Evolutionary conservation across 2,329 filamentous ascomycete species (phyloP).

Genomic region (Penicillium occitanis): DNA sequence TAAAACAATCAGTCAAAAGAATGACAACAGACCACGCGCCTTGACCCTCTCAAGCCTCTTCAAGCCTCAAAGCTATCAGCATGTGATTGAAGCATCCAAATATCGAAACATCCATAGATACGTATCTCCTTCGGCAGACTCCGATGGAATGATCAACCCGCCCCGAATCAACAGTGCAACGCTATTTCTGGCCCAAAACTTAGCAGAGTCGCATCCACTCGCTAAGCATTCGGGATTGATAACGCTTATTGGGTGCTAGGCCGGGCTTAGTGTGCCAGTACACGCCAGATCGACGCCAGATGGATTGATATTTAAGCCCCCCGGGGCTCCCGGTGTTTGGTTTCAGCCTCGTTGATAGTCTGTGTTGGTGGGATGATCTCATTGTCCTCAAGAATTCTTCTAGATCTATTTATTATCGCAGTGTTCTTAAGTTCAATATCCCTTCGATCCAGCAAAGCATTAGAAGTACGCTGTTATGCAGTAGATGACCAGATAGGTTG

Average conservation of each 20-base stretch:
- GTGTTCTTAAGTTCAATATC: too few relatives aligned
- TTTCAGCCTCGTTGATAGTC: background rate
- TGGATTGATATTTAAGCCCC: background rate
- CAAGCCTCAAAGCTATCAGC: background rate
- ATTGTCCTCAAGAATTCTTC: background rate
- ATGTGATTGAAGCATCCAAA: background rate
- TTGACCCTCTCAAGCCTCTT: background rate
- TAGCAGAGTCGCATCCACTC: conserved; percentile 6
- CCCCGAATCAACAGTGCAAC: conserved; percentile 1
- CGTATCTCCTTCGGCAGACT: background rate
- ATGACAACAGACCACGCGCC: background rate
- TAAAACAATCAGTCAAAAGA: background rate
- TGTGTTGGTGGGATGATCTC: background rate
- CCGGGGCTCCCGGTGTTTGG: background rate
- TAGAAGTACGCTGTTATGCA: too few relatives aligned
- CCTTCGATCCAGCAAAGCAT: too few relatives aligned
- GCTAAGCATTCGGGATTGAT: background rate
- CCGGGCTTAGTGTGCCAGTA: background rate
- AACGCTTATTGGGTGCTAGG: background rate
- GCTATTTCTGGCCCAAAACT: background rate
- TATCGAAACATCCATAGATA: background rate
- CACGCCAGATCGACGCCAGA: conserved; percentile 7
- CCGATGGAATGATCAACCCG: background rate
- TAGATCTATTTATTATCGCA: too few relatives aligned
- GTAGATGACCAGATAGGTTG: background rate